Base-by-base conservation (phyloP, 768 basidiomycete genomes). In the Mycena leptocephala region DNA sequence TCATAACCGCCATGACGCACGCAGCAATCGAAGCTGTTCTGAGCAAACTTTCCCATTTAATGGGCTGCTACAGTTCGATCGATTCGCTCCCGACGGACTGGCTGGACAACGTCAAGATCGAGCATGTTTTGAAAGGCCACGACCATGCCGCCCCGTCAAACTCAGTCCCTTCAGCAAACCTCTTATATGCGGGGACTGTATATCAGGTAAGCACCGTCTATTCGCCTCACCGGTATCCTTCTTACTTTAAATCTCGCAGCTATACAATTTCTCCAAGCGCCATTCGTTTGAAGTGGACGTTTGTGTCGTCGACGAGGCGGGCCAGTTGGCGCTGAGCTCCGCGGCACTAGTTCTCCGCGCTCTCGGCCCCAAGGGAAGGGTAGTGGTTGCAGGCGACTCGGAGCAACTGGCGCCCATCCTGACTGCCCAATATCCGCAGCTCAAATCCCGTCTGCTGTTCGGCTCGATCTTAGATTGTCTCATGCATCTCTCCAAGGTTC, bases 331-430 rank as follows among this genome's bases (percentile, higher is more conserved):
- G 2, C 79, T 91, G n/a, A 85, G 86, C 43, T 85, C 87, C 5
- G 82, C 89, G 13, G 85, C 89, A 9, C 80, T 91, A 8, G 90
- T 90, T 2, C 80, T 90, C 39, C 85, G 89, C 14, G 85, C 85
- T 22, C 83, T 91, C 10, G 79, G 79, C 18, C 76, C 83, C 1
- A 74, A 75, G 2, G 88, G 88, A 8, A 84, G 87, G 26, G 85
- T 91, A 26, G 84, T 91, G 26, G 82, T 90, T 58, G 89, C 90
- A 26, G 90, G 90, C 14, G 90, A 91, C 77, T 89, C 88, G 0
- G 88, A 90, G 70, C 90, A 90, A 75, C 79, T 91, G 11, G 89
- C 89, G 5, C 89, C 90, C 5, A 91, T 91, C 41, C 77, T 90
- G 56, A 86, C 83, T 61, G 89, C 86, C 10, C 83, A 87, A 74